These are phyloP conservation scores for Chrysosporium queenslandicum DNA, from an alignment of 2,329 filamentous ascomycete species.

Conservation along the genomic window DNA sequence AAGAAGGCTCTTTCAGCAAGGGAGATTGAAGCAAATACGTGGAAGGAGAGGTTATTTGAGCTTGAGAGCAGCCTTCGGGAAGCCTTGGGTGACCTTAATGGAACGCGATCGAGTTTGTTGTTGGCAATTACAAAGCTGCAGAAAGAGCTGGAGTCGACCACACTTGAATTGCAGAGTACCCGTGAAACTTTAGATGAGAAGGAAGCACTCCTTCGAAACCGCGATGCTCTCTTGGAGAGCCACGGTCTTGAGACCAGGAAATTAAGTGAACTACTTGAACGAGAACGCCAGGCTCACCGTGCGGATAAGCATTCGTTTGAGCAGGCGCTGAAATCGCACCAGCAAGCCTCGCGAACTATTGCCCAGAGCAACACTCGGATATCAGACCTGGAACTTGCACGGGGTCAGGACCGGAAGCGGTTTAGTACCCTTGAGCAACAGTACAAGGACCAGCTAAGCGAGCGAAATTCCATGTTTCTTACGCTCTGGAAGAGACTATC, in stretches of 20 bases:
- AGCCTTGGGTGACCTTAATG: conserved; percentile 76
- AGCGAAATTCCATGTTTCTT: conserved; percentile 80
- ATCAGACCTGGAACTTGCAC: conserved; percentile 71
- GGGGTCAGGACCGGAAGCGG: conserved; percentile 66
- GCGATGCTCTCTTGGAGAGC: conserved; percentile 77
- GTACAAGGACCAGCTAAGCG: conserved; percentile 75
- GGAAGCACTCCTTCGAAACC: conserved; percentile 78
- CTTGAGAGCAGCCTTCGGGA: conserved; percentile 81
- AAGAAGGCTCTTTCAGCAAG: conserved; percentile 73
- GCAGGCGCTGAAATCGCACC: conserved; percentile 74
- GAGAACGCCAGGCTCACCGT: conserved; percentile 73
- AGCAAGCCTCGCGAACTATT: conserved; percentile 76
- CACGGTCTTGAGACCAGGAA: conserved; percentile 79
- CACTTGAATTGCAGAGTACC: conserved; percentile 69
- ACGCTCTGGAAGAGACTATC: conserved; percentile 85
- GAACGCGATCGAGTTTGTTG: conserved; percentile 73
- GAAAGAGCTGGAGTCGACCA: conserved; percentile 72
- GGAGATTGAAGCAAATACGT: conserved; percentile 80
- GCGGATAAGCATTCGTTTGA: conserved; percentile 84
- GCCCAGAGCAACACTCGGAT: conserved; percentile 77
- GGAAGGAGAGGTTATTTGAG: conserved; percentile 83
- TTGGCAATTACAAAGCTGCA: conserved; percentile 81
- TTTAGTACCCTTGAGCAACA: conserved; percentile 65
- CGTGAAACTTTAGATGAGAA: conserved; percentile 77
- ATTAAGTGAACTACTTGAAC: conserved; percentile 77